A percentile compares a stretch with the other conserved stretches of the same genome.
phyloP scores from a whole-genome alignment of 2,329 filamentous ascomycete genomes.

The Amylocarpus encephaloides region DNA sequence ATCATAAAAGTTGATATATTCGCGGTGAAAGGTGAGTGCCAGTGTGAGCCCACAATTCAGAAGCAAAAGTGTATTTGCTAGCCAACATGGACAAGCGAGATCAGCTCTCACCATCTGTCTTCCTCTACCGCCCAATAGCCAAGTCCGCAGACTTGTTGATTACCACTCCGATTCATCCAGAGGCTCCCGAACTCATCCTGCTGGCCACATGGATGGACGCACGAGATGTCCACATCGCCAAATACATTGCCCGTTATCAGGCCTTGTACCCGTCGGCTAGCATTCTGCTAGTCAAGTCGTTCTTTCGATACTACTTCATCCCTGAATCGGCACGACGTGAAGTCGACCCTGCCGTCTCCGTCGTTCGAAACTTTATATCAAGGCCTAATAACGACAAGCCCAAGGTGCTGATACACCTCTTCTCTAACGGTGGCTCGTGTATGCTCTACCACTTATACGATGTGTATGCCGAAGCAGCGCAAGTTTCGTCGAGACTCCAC shows the following conservation, averaged over 20 bases:
- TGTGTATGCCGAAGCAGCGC: not conserved
- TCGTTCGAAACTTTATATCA: not conserved
- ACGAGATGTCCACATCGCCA: not conserved
- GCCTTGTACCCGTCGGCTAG: not conserved
- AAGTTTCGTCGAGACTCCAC: not conserved
- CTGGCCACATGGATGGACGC: not conserved
- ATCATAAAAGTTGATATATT: too few relatives aligned
- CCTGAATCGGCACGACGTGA: not conserved
- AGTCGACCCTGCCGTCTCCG: not conserved
- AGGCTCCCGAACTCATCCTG: not conserved
- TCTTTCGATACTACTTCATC: not conserved
- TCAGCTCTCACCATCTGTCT: not conserved
- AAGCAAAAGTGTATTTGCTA: too few relatives aligned
- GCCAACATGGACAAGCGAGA: not conserved
- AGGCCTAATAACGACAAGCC: not conserved
- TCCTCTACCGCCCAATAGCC: not conserved
- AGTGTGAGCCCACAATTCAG: too few relatives aligned
- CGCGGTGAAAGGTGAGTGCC: too few relatives aligned
- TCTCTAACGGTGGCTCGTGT: slow-evolving; percentile 3
- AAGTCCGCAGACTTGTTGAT: not conserved
- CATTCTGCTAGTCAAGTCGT: not conserved
- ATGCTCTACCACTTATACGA: not conserved
- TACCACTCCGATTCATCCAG: not conserved
- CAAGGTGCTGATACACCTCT: not conserved
- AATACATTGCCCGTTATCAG: not conserved